These are phyloP conservation scores for Fusarium sp. DNA, from an alignment of 2,329 filamentous ascomycete genomes.

Conservation along the genomic window DNA sequence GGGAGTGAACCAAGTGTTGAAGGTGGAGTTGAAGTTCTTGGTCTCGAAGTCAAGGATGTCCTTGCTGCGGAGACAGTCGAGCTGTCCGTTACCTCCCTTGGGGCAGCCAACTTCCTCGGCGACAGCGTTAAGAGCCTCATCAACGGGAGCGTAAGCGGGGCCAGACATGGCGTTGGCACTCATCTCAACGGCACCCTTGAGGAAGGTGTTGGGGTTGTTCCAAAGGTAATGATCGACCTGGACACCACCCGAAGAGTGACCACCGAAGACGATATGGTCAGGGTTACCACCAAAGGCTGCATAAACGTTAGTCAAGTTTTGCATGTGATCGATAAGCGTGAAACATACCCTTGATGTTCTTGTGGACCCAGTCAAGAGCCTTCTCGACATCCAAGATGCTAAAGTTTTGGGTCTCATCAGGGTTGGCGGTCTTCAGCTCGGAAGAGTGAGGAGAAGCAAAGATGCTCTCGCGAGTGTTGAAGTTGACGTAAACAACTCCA, in stretches of 20 bases:
- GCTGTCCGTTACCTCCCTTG: conserved; percentile 41
- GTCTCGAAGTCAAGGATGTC: conserved; percentile 36
- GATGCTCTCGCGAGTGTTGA: conserved; percentile 53
- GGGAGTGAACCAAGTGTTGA: conserved; percentile 54
- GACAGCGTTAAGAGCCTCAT: conserved; percentile 50
- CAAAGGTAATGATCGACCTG: conserved; percentile 55
- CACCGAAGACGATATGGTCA: conserved; percentile 56
- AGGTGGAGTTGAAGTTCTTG: conserved; percentile 44
- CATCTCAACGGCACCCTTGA: conserved; percentile 52
- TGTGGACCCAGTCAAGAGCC: conserved; percentile 40
- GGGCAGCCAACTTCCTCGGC: conserved; percentile 50
- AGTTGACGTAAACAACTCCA: conserved; percentile 50
- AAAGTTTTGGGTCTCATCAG: conserved; percentile 39
- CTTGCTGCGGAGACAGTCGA: conserved; percentile 50
- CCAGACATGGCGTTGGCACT: conserved; percentile 54
- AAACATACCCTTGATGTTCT: conserved; percentile 34
- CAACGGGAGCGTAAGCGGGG: conserved; percentile 49
- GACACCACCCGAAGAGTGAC: conserved; percentile 50
- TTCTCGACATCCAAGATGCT: conserved; percentile 40
- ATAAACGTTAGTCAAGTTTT: neutral
- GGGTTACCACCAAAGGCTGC: conserved; percentile 55
- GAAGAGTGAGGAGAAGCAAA: conserved; percentile 55
- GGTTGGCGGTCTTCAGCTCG: conserved; percentile 40
- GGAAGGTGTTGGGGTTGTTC: conserved; percentile 50
- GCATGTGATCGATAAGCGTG: neutral